These are phyloP conservation scores for Globisporangium viniferum DNA, from an alignment of 352 stramenopile genomes.

Conservation along the genomic window DNA sequence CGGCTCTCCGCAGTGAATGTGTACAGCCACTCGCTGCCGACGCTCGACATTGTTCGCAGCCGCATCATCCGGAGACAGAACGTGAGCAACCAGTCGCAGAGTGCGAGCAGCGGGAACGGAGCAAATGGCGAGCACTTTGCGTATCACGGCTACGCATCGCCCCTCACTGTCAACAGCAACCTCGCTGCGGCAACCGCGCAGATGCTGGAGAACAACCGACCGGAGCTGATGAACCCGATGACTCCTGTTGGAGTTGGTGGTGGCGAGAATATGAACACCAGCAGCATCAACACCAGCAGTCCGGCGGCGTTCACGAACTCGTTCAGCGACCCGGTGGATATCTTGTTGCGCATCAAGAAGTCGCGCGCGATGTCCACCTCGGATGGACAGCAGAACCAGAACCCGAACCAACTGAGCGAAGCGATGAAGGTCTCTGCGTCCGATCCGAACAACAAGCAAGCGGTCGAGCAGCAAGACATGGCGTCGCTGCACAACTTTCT, in stretches of 20 bases:
- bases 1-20: constrained; percentile 5
- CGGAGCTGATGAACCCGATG: constrained; percentile 25
- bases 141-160: constrained; percentile 23
- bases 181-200: constrained; percentile 2
- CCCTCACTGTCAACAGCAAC: constrained; percentile 1
- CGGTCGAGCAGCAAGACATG: constrained; percentile 48
- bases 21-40: constrained; percentile 38
- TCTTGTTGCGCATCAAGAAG: constrained; percentile 74
- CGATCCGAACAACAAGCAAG: constrained; percentile 21
- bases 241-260: constrained; percentile 8
- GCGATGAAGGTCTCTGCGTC: constrained; percentile 24
- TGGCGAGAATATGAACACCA: constrained; percentile 13
- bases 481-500: constrained; percentile 71
- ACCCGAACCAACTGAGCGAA: constrained; percentile 6
- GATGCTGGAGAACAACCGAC: constrained; percentile 21
- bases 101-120: constrained; percentile 15
- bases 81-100: constrained; percentile 17
- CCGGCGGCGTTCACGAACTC: constrained; percentile 44
- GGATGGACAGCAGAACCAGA: constrained; percentile 16
- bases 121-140: constrained; percentile 23
- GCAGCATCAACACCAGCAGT: background rate
- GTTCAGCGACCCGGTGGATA: constrained; percentile 74
- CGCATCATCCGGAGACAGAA: constrained; percentile 59
- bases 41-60: constrained; percentile 60
- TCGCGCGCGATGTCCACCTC: constrained; percentile 30